A percentile compares a stretch with the other conserved stretches of the same genome.
These are phyloP conservation scores for Aquilaria malaccensis DNA, from an alignment of 345 rosid species.

Conservation along the genomic window DNA sequence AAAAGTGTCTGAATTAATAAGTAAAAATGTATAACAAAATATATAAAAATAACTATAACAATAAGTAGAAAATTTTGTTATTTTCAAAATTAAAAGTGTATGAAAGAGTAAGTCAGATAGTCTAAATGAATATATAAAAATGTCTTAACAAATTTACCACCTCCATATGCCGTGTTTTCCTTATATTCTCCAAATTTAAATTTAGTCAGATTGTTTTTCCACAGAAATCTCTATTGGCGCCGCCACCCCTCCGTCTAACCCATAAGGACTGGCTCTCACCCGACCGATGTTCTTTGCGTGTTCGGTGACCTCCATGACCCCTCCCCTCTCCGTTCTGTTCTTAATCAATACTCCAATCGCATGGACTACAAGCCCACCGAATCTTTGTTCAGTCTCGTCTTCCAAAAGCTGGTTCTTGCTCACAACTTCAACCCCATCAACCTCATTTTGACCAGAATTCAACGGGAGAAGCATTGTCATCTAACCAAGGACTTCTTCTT, in stretches of 20 bases:
- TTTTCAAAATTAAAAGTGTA: no score
- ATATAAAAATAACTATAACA: no score
- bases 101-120: no score
- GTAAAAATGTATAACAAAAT: no score
- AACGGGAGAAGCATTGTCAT: slow-evolving; percentile 35
- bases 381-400: slow-evolving; percentile 46
- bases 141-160: no score
- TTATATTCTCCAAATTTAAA: no score
- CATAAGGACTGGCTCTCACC: slow-evolving; percentile 88
- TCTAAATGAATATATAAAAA: no score
- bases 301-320: slow-evolving; percentile 50
- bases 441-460: slow-evolving; percentile 38
- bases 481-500: slow-evolving; percentile 75
- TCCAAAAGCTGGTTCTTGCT: slow-evolving; percentile 48
- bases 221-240: background rate
- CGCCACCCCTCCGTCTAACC: slow-evolving; percentile 33
- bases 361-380: slow-evolving; percentile 77
- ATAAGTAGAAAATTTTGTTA: no score
- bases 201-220: background rate
- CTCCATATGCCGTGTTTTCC: no score
- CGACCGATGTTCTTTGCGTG: slow-evolving; percentile 45
- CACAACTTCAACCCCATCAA: slow-evolving; percentile 64
- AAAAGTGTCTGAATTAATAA: no score
- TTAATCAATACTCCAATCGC: slow-evolving; percentile 51
- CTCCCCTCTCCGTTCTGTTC: slow-evolving; percentile 32